Evolutionary conservation across 2,329 filamentous ascomycete species (phyloP).

Genomic region (Talaromyces sp.): DNA sequence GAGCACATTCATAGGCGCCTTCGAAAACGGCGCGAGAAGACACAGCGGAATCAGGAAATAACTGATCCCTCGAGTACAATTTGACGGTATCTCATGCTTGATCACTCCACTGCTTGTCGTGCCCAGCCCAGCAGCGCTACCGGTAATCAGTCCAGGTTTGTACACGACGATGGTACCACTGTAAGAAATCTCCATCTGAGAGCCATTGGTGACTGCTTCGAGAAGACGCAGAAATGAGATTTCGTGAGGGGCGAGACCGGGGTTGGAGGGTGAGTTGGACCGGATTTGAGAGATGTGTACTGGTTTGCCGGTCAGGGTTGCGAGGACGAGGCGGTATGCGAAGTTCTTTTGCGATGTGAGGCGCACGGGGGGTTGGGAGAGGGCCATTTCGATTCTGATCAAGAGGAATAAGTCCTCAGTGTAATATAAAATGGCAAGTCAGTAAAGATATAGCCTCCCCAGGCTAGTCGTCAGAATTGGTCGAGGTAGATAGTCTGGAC

Average conservation of each 20-base stretch:
- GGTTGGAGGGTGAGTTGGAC: conserved; percentile 75
- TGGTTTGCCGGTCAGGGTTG: conserved; percentile 84
- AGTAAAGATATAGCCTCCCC: background rate
- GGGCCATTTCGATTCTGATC: background rate
- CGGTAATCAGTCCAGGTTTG: conserved; percentile 87
- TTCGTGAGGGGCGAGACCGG: conserved; percentile 87
- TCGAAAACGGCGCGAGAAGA: conserved; percentile 87
- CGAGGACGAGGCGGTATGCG: conserved; percentile 77
- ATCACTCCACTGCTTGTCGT: conserved; percentile 65
- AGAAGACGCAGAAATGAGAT: conserved; percentile 93
- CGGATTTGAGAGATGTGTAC: conserved; percentile 94
- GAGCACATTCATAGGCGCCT: conserved; percentile 82
- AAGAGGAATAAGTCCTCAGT: background rate
- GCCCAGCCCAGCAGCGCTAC: conserved; percentile 71
- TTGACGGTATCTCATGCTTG: conserved; percentile 72
- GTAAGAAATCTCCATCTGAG: conserved; percentile 90
- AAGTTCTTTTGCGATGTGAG: conserved; percentile 85
- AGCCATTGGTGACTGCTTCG: conserved; percentile 92
- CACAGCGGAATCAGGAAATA: conserved; percentile 91
- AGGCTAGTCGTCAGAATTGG: background rate
- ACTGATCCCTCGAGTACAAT: conserved; percentile 75
- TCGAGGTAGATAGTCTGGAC: background rate
- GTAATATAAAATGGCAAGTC: background rate
- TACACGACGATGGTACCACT: conserved; percentile 92
- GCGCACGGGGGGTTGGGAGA: conserved; percentile 50